A percentile compares a stretch with the other conserved stretches of the same genome.
Evolutionary conservation across 345 rosid species (phyloP).

Genomic region (Streptanthus diversifolius): DNA sequence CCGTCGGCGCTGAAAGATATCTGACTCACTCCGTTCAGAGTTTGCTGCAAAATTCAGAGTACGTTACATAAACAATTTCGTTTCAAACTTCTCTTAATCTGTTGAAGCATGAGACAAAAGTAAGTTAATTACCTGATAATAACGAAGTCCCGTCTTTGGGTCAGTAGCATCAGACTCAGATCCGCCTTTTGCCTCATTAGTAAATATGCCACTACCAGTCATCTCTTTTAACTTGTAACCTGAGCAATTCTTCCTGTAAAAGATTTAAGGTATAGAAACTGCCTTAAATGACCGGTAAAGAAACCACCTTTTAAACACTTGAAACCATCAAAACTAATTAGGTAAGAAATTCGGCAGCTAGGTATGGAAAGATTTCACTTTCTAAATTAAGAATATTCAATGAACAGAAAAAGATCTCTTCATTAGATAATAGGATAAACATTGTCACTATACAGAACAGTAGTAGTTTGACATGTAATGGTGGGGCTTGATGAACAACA

Average conservation of each 20-base stretch:
- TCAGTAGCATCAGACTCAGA: conserved; percentile 48
- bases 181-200: conserved; percentile 37
- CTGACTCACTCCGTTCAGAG: conserved; percentile 71
- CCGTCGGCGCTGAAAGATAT: conserved; percentile 76
- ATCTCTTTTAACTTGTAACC: conserved; percentile 82
- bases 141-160: conserved; percentile 56
- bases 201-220: conserved; percentile 80
- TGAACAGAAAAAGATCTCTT: not conserved
- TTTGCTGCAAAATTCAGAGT: conserved; percentile 46
- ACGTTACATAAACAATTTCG: not conserved
- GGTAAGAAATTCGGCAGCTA: not conserved
- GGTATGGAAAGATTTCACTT: not conserved
- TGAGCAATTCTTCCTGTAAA: conserved; percentile 70
- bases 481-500: conserved; percentile 30
- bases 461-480: conserved; percentile 20
- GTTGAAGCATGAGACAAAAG: conserved; percentile 2
- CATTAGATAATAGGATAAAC: not conserved
- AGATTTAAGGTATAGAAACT: not conserved
- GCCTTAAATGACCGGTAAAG: not conserved
- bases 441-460: not conserved
- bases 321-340: not conserved
- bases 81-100: not conserved
- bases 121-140: conserved; percentile 51
- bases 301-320: not conserved
- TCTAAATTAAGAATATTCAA: not conserved